Evolutionary conservation across 1,284 basidiomycete species (phyloP), one percentile per base, ranked within the genome.

Genomic region (Moesziomyces parantarcticus): DNA sequence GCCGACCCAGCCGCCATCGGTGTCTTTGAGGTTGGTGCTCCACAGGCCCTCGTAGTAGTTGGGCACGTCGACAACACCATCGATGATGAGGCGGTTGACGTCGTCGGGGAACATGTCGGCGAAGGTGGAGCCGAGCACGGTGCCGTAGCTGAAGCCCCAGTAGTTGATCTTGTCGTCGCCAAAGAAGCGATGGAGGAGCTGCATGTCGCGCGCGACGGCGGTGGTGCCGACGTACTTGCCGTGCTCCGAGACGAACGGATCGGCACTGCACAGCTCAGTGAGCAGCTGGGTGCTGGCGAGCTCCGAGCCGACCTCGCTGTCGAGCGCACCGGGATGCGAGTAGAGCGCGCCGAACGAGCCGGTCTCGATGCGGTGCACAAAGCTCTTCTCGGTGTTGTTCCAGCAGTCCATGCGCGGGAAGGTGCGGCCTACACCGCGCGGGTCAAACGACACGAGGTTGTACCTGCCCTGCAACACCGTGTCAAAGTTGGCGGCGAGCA

Each of bases 91-190:
- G 8, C 71, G 66, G 25, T 67, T 54, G 40, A 75, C 64, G 25
- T 77, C 66, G 10, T 77, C 39, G 13, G 76, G 76, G 34, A 75
- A 75, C 67, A 75, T 75, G 29, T 67, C 74, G 44, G 68, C 65
- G 25, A 65, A 78, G 3, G 55, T 56, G n/a, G 59, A 62, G 22
- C 76, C 75, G 20, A 78, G 61, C 11, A 68, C 75, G 34, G 75
- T 75, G n/a, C 76, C 75, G 46, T 77, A 77, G 55, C 57, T 62
- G 59, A 78, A 70, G 32, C 76, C 75, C 66, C 66, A 71, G 48
- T 71, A 77, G 58, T 71, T 60, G 55, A 78, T 58, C 16, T 42
- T 34, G 26, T 64, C 23, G 34, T 77, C 75, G 18, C 72, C 64
- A 46, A 75, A 54, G 52, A 60, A 67, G 16, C 60, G 70, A 59